Base-by-base conservation (phyloP, 345 rosid species). In the Pistacia atlantica region DNA sequence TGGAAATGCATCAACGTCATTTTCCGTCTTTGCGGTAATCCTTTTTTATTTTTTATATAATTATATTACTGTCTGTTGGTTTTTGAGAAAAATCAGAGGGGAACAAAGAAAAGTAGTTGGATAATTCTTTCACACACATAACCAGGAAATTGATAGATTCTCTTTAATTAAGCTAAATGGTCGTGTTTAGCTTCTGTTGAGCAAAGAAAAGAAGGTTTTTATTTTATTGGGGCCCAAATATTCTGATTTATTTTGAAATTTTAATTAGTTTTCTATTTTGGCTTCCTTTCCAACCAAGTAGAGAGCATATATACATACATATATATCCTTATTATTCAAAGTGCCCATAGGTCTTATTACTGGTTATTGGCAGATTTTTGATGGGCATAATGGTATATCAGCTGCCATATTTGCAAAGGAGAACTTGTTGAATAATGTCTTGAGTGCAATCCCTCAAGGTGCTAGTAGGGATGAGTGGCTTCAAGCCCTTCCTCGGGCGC, bases 351-450 rank as follows among this genome's bases (percentile, higher is more conserved):
- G 61, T 69, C 72, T 52, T 70, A 68, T 67, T 75, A 65, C 72
- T 61, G 35, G 66, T 72, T 69, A 64, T 46, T 73, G 72, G 45
- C 88, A 97, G 97, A 91, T 97, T 80, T 91, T 97, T 84, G 98
- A 97, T 52, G 99, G 98, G 49, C 99, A 97, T 74, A 97, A 97
- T 84, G 99, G 99, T 79, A 89, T 91, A 51, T 94, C 99, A 37
- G 99, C 99, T 80, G 99, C 99, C 72, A 91, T 97, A 62, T 97
- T 89, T 86, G 86, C 93, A 1, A 97, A 94, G 83, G 99, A 97
- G 83, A 85, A 79, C 75, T 83, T 97, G 72, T 80, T 97, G 83
- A 82, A 80, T 78, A 94, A 97, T 57, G 94, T 97, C 75, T 87
- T 94, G 87, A 92, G 93, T 84, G 99, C 99, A 42, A 94, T 94